These are phyloP conservation scores for Arachis hypogaea DNA, from an alignment of 306 rosid genomes.

Conservation along the genomic window DNA sequence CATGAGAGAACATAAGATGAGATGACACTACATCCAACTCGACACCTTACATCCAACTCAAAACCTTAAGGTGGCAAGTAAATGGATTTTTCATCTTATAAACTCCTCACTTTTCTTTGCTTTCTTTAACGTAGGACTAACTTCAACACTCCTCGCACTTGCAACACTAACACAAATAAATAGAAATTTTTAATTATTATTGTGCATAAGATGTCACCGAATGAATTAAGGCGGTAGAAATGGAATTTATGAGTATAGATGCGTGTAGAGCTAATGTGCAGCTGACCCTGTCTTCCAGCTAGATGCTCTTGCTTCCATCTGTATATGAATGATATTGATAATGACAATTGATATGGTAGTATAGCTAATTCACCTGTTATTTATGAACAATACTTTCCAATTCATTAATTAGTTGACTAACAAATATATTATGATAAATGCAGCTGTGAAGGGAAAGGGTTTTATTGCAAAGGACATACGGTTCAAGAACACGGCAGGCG, in stretches of 20 bases:
- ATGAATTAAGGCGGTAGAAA: neutral
- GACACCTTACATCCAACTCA: too few species aligned
- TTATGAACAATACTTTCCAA: neutral
- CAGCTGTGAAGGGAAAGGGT: slow-evolving; percentile 85
- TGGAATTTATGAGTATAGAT: neutral
- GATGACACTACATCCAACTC: too few species aligned
- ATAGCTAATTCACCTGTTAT: neutral
- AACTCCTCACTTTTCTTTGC: too few species aligned
- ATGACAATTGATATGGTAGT: neutral
- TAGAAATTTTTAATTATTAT: too few species aligned
- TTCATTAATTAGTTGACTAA: too few species aligned
- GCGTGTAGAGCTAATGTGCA: neutral
- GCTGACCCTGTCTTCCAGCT: neutral
- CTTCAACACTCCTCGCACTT: too few species aligned
- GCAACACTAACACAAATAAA: too few species aligned
- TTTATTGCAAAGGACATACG: slow-evolving; percentile 79
- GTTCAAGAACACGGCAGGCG: slow-evolving; percentile 78
- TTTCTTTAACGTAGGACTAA: too few species aligned
- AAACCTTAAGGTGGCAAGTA: too few species aligned
- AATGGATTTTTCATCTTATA: too few species aligned
- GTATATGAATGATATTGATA: neutral
- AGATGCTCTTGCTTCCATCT: neutral
- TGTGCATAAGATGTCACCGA: too few species aligned
- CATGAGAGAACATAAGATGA: too few species aligned
- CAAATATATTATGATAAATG: neutral